These are phyloP conservation scores for Sorghum bicolor DNA, from an alignment of 176 grass and related monocot species.

Conservation along the genomic window DNA sequence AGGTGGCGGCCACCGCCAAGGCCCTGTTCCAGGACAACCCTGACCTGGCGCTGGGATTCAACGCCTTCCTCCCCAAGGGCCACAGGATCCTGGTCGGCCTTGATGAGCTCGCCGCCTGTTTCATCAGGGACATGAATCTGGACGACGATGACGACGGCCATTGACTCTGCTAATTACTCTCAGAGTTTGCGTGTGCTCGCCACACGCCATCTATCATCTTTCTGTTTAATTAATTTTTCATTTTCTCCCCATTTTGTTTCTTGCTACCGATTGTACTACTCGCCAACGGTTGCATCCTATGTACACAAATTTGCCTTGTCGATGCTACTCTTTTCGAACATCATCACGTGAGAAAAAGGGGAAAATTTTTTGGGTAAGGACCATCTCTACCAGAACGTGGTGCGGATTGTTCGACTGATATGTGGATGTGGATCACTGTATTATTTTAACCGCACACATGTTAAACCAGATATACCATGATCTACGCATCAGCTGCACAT, in stretches of 20 bases:
- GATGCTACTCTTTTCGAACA: neutral
- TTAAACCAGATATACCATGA: no score
- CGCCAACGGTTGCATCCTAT: neutral
- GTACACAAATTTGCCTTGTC: neutral
- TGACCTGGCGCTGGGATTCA: slow-evolving; percentile 51
- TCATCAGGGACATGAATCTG: slow-evolving; percentile 1
- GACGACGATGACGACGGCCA: neutral
- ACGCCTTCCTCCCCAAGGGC: slow-evolving; percentile 44
- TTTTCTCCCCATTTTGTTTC: neutral
- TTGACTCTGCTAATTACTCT: neutral
- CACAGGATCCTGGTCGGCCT: slow-evolving; percentile 33
- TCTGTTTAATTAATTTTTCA: neutral
- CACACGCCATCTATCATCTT: neutral
- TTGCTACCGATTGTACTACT: neutral
- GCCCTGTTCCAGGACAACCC: slow-evolving; percentile 41
- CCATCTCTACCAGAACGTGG: no score
- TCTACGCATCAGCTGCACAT: no score
- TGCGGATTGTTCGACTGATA: no score
- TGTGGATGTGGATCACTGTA: no score
- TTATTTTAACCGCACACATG: no score
- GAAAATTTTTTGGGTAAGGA: no score
- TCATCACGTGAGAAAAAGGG: neutral
- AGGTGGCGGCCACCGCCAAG: slow-evolving; percentile 41
- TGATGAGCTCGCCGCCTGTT: slow-evolving; percentile 6
- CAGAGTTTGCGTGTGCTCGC: neutral